Conservation (phyloP, 2,329 filamentous ascomycete species). For the Mycosphaerella sp. region DNA sequence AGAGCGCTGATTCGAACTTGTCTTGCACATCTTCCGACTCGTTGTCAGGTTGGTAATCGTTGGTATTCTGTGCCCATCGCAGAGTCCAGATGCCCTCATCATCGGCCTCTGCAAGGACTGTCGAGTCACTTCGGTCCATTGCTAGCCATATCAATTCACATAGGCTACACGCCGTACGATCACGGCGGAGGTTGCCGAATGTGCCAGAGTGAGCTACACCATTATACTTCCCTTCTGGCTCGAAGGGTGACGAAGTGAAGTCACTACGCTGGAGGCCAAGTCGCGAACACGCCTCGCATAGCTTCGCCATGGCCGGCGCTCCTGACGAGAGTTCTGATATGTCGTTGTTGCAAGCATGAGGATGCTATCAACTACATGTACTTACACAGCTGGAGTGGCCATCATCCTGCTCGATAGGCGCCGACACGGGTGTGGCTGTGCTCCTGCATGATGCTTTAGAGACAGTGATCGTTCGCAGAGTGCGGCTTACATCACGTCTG, state of each 20-base stretch:
- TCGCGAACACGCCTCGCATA: background rate
- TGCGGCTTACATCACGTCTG: too few relatives aligned
- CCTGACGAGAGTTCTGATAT: too few relatives aligned
- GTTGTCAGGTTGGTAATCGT: background rate
- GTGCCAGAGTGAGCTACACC: background rate
- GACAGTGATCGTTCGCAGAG: too few relatives aligned
- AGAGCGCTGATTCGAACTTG: background rate
- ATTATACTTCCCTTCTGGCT: background rate
- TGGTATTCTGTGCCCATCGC: background rate
- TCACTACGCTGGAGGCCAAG: background rate
- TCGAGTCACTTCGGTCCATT: background rate
- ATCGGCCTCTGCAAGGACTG: background rate
- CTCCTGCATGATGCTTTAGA: too few relatives aligned
- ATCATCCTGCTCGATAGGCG: too few relatives aligned
- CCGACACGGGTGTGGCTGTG: too few relatives aligned
- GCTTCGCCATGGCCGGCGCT: background rate
- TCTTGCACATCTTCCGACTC: background rate
- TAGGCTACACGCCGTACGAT: background rate
- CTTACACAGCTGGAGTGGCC: too few relatives aligned
- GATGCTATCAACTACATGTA: too few relatives aligned
- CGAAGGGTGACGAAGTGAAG: background rate
- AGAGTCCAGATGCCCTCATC: background rate
- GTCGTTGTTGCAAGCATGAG: too few relatives aligned
- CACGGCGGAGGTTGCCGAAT: background rate
- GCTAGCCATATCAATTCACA: background rate